Evolutionary conservation across 192 early-diverging fungal genomes (phyloP).

Genomic region (Podila epicladia): DNA sequence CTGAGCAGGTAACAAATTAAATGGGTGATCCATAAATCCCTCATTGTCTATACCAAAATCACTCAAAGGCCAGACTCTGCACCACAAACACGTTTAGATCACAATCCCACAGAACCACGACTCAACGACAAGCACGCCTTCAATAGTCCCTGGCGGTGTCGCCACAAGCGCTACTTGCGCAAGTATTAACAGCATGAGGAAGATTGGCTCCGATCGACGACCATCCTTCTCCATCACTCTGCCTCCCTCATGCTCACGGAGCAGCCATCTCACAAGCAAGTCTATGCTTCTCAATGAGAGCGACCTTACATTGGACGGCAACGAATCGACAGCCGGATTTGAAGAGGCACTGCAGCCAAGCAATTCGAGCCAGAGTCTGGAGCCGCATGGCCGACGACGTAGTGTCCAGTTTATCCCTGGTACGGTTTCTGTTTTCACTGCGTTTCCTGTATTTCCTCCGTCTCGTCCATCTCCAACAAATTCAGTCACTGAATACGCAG

Average conservation of each 20-base stretch:
- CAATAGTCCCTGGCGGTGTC: conserved; percentile 2
- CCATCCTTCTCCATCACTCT: conserved; percentile 44
- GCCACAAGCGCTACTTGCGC: background rate
- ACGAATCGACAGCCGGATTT: conserved; percentile 10
- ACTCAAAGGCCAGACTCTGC: no score
- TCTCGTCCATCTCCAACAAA: background rate
- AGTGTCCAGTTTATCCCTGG: conserved; percentile 42
- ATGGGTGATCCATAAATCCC: background rate
- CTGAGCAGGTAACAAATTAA: conserved; percentile 18
- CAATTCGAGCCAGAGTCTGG: background rate
- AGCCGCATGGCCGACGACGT: conserved; percentile 10
- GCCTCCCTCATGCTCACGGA: conserved; percentile 22
- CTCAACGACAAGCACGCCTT: background rate
- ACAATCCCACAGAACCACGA: conserved; percentile 1
- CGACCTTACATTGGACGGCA: background rate
- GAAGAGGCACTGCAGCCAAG: conserved; percentile 9
- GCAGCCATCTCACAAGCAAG: conserved; percentile 10
- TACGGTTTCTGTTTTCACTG: background rate
- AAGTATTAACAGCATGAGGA: background rate
- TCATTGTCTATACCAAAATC: no score
- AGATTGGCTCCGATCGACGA: conserved; percentile 5
- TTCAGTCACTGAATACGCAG: no score
- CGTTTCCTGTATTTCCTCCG: background rate
- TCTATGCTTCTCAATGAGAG: background rate
- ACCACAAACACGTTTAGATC: background rate